These are phyloP conservation scores for Cladophialophora bantiana DNA, from an alignment of 2,329 filamentous ascomycete genomes.

Conservation along the genomic window DNA sequence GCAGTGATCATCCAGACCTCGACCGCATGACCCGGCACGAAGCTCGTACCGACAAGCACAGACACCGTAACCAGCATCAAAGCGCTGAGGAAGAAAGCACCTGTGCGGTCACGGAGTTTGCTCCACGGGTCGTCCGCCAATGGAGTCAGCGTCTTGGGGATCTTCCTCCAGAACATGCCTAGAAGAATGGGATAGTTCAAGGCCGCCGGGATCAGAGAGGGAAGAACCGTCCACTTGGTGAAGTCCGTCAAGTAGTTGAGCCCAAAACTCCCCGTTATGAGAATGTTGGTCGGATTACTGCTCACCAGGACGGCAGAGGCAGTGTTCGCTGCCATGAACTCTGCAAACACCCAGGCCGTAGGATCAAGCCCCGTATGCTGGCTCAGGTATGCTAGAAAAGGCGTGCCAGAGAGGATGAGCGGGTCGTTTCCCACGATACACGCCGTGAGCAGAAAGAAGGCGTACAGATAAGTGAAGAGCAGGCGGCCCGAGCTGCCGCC, in stretches of 20 bases:
- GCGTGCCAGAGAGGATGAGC: constrained; percentile 40
- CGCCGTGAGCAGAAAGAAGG: constrained; percentile 38
- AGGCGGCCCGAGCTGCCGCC: constrained; percentile 39
- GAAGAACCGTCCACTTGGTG: constrained; percentile 41
- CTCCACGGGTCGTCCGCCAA: constrained; percentile 39
- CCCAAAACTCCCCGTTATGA: constrained; percentile 40
- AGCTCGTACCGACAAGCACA: constrained; percentile 41
- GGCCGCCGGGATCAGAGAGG: constrained; percentile 38
- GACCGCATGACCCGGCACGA: constrained; percentile 38
- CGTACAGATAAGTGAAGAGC: constrained; percentile 40
- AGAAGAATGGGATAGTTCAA: constrained; percentile 39
- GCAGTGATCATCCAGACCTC: constrained; percentile 42
- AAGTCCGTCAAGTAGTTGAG: constrained; percentile 41
- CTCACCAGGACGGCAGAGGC: constrained; percentile 78
- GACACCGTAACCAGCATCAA: constrained; percentile 40
- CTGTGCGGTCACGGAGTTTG: constrained; percentile 38
- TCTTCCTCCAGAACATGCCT: constrained; percentile 40
- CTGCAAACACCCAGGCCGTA: constrained; percentile 39
- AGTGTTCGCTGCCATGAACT: constrained; percentile 56
- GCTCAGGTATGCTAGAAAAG: constrained; percentile 41
- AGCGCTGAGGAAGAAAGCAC: constrained; percentile 37
- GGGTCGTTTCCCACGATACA: constrained; percentile 41
- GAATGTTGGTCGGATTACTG: constrained; percentile 69
- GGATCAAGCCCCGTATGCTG: constrained; percentile 38
- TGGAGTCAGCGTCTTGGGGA: constrained; percentile 38